Base-by-base conservation (phyloP, 2,329 filamentous ascomycete species). In the Ophiostoma quercus region DNA sequence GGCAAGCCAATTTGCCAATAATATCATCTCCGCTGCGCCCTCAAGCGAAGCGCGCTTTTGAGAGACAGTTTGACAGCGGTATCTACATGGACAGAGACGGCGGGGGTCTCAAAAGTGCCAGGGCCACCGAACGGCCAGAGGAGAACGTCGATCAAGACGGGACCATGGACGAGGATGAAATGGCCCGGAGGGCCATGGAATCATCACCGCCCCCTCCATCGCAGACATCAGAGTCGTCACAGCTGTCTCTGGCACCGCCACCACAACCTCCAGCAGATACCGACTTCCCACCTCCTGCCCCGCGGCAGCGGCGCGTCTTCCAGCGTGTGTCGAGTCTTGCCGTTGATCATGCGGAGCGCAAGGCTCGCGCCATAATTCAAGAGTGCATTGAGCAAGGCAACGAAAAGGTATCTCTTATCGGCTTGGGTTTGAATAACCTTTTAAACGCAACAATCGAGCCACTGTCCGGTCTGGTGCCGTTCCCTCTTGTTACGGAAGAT, bases 11-110 rank as follows among this genome's bases (percentile, higher is more conserved):
- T 14, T 47, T 70, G 32, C 68, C 67, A 3, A 29, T 69, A 41
- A 57, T 70, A 12, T 60, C 68, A 25, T 68, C 63, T 41, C 69
- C 71, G 62, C 63, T 73, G 70, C 78, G 74, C 37, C 37, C n/a
- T 2, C 65, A 66, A 39, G 11, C 47, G 29, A 54, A 67, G 76
- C 82, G 87, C 54, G 81, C 81, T 16, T 80, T 90, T 68, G 80
- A 82, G 74, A 82, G 87, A 68, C 86, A 89, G 73, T 79, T 85
- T 70, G 90, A 92, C 77, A 91, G 89, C 43, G 84, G 84, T 11
- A 75, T 92, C 2, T 92, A 84, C 79, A 83, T 92, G 80, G 87
- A 84, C 3, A 89, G 87, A 72, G 89, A 90, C 71, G 78, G 76
- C 47, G 81, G 83, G 41, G 79, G 81, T 6, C 14, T 7, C 5